Base-by-base conservation (phyloP, 2,329 filamentous ascomycete species). In the Paramyrothecium sp. region DNA sequence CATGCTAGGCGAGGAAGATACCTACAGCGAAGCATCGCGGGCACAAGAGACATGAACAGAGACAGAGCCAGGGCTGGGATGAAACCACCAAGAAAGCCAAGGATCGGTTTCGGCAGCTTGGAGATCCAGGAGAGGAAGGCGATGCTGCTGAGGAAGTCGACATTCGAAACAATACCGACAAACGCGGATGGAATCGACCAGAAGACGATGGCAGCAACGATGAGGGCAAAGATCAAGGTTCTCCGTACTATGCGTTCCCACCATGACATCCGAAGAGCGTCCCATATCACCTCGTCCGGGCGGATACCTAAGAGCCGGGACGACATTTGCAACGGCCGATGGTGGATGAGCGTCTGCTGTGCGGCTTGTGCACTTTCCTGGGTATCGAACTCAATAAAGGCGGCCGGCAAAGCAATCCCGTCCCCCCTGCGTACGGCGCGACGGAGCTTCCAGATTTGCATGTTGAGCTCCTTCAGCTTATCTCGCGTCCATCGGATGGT, bases 401-500 rank as follows among this genome's bases (percentile, higher is more conserved):
- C 91, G 21, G 92, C 89, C 16, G 89, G 86, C 33, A 92, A 78
- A 60, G 86, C 83, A 59, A 86, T 83, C 50, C 81, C 85, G 44
- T 90, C 82, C 30, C 92, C 88, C 59, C 90, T 82, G 0, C 90
- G 88, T 54, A 89, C 88, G 49, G 96, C 83, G 52, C 87, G 86
- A 61, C 89, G 84, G 54, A 97, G 85, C 72, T 96, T 89, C 59
- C 66, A 72, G 30, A 79, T 78, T 17, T 74, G 69, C 0, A 68
- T 59, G 51, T 76, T 78, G 16, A 79, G 65, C 2, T 75, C 68
- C 23, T 72, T 71, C 2, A 79, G 65, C 3, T 74, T 67, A 1
- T 81, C 79, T 54, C 95, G 89, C 61, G 87, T 90, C 89, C 90
- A 97, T 60, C 94, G 87, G 72, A 99, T 97, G 0, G 92, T 95